Evolutionary conservation across 164 flowering plant genomes (phyloP), one percentile per base, ranked within the genome.

Genomic region (Nymphaea colorata): DNA sequence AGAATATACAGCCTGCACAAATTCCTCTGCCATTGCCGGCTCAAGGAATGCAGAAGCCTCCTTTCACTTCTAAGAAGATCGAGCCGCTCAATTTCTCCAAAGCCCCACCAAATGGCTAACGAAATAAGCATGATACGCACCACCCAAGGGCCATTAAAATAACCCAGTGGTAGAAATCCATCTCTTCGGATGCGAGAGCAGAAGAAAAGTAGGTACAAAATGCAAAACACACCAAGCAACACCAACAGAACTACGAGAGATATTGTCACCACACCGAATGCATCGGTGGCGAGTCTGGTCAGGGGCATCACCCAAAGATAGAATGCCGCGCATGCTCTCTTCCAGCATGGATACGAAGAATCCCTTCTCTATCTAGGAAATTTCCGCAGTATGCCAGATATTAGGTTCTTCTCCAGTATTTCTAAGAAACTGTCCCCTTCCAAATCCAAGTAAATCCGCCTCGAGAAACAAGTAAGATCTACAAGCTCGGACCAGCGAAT

Each of bases 281-380:
- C 92, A 83, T 91, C 99, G 93, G 89, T 87, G 81, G 79, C 78
- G 67, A 76, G 75, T 78, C 89, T 91, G 83, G 86, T 86, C 90
- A 85, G 92, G 97, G 92, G 98, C 99, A 94, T 72, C 83, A 94
- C 96, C 93, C 93, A 81, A 90, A 82, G 65, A 75, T 85, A 87
- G 74, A 79, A 83, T 83, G 85, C 92, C 93, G 88, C 91, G 91
- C 99, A 94, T 94, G 90, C 98, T 94, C 91, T 87, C 92, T 76
- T 80, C 89, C 87, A 88, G 96, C 97, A 94, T 87, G 87, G 93
- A 87, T 79, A 75, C 93, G 64, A 67, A 73, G 69, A 72, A 68
- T 41, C 59, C 71, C 80, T 51, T 51, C 57, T 51, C 57, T 51
- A 51, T 8, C 57, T 51, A 8, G 57, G 57, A 51, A 51, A 15